These are phyloP conservation scores for Euphorbia pulcherrima DNA, from an alignment of 345 rosid species.

Conservation along the genomic window DNA sequence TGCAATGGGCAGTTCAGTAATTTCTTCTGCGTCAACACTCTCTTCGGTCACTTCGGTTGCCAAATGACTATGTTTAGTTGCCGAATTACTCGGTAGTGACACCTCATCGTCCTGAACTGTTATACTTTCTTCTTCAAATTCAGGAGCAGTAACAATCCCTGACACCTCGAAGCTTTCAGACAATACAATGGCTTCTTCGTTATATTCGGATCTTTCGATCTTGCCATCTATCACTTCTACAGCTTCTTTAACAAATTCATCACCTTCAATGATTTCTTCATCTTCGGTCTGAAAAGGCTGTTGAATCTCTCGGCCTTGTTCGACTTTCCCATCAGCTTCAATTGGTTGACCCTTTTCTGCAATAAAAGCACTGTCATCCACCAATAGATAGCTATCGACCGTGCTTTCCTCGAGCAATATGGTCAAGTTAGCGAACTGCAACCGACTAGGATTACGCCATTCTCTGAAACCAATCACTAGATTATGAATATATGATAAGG, in stretches of 20 bases:
- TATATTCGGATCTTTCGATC: too few relatives aligned
- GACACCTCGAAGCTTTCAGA: slow-evolving; percentile 21
- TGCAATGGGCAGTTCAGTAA: slow-evolving; percentile 1
- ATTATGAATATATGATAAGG: slow-evolving; percentile 31
- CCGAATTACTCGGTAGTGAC: neutral
- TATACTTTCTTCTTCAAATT: slow-evolving; percentile 14
- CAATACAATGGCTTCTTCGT: slow-evolving; percentile 15
- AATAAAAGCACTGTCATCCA: slow-evolving; percentile 15
- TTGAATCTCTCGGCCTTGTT: neutral
- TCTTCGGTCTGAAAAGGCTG: neutral
- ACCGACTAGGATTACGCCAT: slow-evolving; percentile 21
- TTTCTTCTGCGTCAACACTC: neutral
- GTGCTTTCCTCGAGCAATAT: slow-evolving; percentile 30
- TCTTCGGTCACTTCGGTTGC: slow-evolving; percentile 6
- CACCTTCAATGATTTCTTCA: slow-evolving; percentile 6
- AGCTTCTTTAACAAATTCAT: slow-evolving; percentile 7
- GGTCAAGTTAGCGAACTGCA: slow-evolving; percentile 57
- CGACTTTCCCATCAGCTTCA: slow-evolving; percentile 7
- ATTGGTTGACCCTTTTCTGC: neutral
- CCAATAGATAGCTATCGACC: slow-evolving; percentile 19
- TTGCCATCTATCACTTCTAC: too few relatives aligned
- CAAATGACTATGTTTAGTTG: neutral
- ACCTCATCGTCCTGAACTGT: neutral
- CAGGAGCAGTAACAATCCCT: slow-evolving; percentile 16
- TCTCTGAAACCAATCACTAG: slow-evolving; percentile 31